These are phyloP conservation scores for Colletotrichum sp. DNA, from an alignment of 2,329 filamentous ascomycete genomes.

Conservation along the genomic window DNA sequence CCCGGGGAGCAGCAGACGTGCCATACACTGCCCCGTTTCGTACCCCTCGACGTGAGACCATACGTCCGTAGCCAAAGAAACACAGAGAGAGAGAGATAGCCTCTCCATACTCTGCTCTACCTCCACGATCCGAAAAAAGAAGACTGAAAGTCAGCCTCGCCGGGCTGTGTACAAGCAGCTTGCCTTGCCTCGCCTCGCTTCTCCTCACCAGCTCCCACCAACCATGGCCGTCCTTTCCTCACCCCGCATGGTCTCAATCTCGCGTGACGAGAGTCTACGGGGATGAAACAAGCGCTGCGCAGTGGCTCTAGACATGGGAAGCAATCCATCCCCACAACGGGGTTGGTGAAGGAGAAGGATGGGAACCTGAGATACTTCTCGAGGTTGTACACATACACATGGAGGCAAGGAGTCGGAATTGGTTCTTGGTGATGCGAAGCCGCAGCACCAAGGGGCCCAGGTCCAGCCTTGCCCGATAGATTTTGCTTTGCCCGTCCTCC, in stretches of 20 bases:
- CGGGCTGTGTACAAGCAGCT: background rate
- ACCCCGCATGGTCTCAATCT: background rate
- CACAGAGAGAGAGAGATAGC: background rate
- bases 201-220: background rate
- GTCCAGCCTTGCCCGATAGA: background rate
- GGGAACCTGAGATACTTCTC: conserved; percentile 7
- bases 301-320: background rate
- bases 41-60: background rate
- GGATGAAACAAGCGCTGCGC: background rate
- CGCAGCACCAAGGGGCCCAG: background rate
- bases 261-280: background rate
- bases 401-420: background rate
- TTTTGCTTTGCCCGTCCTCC: background rate
- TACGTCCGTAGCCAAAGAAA: background rate
- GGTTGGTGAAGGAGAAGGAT: background rate
- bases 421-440: background rate
- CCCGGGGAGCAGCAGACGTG: background rate
- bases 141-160: background rate
- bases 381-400: conserved; percentile 11
- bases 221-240: background rate
- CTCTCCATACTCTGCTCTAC: background rate
- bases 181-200: background rate
- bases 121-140: background rate
- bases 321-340: background rate
- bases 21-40: background rate